Evolutionary conservation across 2,329 filamentous ascomycete genomes (phyloP).

Genomic region (Ophiocordyceps camponoti-floridani): DNA sequence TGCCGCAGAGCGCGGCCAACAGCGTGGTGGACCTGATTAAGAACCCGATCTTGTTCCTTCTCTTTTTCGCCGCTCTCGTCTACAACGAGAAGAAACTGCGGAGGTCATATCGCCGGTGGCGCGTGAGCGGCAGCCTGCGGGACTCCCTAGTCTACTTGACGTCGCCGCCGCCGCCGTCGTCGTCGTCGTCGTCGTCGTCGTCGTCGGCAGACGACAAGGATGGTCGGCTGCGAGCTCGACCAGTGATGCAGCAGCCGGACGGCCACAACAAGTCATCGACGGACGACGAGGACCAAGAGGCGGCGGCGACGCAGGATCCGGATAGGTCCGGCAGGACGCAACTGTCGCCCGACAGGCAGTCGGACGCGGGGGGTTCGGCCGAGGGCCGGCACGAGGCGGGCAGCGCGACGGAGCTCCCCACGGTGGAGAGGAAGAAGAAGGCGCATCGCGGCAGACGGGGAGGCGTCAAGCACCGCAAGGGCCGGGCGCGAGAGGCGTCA

Average conservation of each 20-base stretch:
- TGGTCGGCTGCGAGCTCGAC: not conserved
- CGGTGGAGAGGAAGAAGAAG: constrained; percentile 44
- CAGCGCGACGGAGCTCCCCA: not conserved
- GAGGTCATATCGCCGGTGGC: constrained; percentile 17
- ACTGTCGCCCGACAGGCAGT: not conserved
- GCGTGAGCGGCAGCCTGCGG: constrained; percentile 11
- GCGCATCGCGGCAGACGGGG: constrained; percentile 54
- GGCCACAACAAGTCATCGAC: not conserved
- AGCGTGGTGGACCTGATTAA: constrained; percentile 35
- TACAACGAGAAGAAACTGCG: constrained; percentile 28
- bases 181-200: too few species aligned
- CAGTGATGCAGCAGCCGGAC: not conserved
- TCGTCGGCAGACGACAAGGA: not conserved
- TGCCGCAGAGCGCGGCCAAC: constrained; percentile 30
- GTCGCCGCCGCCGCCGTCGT: not conserved
- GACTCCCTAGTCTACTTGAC: constrained; percentile 7
- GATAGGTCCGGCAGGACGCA: not conserved
- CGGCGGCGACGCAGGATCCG: not conserved
- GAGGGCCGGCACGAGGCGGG: not conserved
- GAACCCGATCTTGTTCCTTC: constrained; percentile 32
- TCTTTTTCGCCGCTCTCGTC: constrained; percentile 23
- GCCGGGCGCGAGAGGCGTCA: constrained; percentile 33
- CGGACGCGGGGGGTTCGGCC: not conserved
- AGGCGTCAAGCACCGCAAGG: constrained; percentile 48
- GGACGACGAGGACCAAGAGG: not conserved